phyloP scores from a whole-genome alignment of 495 filamentous ascomycete species.

The Trichoderma erinaceum region DNA sequence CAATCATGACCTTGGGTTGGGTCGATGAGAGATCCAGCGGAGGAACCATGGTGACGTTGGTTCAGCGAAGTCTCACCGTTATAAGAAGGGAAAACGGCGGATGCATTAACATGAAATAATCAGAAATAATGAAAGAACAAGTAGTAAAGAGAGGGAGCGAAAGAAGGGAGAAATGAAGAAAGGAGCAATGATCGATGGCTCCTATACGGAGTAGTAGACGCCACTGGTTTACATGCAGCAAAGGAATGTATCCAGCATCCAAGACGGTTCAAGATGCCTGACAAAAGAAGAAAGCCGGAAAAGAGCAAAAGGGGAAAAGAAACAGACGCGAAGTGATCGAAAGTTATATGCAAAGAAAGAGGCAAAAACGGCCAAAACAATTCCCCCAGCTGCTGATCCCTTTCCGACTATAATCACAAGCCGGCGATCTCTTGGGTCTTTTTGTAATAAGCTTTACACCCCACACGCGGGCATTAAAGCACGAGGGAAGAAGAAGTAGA shows the following conservation, averaged over 20 bases:
- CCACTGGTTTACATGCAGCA: not conserved
- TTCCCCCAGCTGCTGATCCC: not conserved
- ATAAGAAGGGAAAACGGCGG: not conserved
- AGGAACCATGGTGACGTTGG: slow-evolving; percentile 36
- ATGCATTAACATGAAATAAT: not conserved
- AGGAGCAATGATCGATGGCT: no score
- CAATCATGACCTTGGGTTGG: slow-evolving; percentile 46
- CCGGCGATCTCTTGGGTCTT: not conserved
- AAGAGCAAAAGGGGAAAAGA: not conserved
- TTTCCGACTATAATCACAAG: not conserved
- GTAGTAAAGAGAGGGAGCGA: not conserved
- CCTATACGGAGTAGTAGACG: no score
- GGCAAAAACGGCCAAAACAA: not conserved
- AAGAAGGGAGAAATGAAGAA: not conserved
- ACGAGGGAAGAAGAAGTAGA: not conserved
- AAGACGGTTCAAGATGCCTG: not conserved
- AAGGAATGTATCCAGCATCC: not conserved
- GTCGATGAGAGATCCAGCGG: slow-evolving; percentile 41
- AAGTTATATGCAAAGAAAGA: not conserved
- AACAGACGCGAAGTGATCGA: not conserved
- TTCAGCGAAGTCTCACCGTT: not conserved
- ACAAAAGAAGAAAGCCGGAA: not conserved
- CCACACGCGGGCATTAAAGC: not conserved
- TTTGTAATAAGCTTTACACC: not conserved
- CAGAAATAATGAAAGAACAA: not conserved